Percentiles rank a stretch among this genome's conserved stretches.
Conservation (phyloP, 768 basidiomycete genomes). For the Tulasnella sp. region DNA sequence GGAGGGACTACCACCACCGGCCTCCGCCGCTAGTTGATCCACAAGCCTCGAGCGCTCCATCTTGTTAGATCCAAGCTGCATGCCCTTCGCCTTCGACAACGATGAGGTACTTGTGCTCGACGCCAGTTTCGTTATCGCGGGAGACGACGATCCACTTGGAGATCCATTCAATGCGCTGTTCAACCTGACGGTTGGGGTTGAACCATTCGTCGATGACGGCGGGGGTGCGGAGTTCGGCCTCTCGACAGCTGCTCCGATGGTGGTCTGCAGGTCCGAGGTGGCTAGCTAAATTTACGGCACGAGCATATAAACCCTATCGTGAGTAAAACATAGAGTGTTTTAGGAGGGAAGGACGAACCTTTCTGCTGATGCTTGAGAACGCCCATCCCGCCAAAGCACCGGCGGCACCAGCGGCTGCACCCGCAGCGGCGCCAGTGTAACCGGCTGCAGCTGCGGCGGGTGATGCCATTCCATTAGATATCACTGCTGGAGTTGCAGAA, state of each 20-base stretch:
- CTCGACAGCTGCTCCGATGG: constrained; percentile 31
- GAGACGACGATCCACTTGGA: neutral
- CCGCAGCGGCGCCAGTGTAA: constrained; percentile 21
- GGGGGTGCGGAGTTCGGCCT: neutral
- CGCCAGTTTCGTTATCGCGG: constrained; percentile 16
- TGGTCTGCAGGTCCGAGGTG: constrained; percentile 58
- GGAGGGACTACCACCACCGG: constrained; percentile 28
- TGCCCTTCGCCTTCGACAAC: constrained; percentile 37
- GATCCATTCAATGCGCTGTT: neutral
- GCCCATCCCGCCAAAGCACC: constrained; percentile 93
- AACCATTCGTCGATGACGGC: neutral
- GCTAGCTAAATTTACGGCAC: constrained; percentile 49
- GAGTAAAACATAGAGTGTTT: neutral
- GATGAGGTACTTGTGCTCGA: constrained; percentile 19
- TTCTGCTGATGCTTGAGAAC: constrained; percentile 77
- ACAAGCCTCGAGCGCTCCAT: constrained; percentile 32
- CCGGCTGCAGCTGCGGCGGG: constrained; percentile 19
- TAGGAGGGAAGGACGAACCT: constrained; percentile 34
- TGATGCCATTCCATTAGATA: constrained; percentile 14
- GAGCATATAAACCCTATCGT: constrained; percentile 22
- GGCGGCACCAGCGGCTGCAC: constrained; percentile 71
- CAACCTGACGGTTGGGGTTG: neutral
- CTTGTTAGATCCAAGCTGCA: constrained; percentile 60
- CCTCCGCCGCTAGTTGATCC: constrained; percentile 49
- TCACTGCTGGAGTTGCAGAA: constrained; percentile 20